Conservation (phyloP, 345 rosid species). For the rapeseed (Brassica napus) region Da-Ae NC_063444.1:41926501-41927000, state of each 20-base stretch:
- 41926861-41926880: slow-evolving; percentile 27
- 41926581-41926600: not conserved
- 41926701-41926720: slow-evolving; percentile 38
- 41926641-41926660: slow-evolving; percentile 60
- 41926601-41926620: slow-evolving; percentile 34
- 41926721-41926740: slow-evolving; percentile 47
- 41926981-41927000: slow-evolving; percentile 31
- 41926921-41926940: slow-evolving; percentile 17
- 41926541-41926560: slow-evolving; percentile 46
- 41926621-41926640: slow-evolving; percentile 63
- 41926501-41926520: slow-evolving; percentile 63
- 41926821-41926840: slow-evolving; percentile 31
- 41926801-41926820: slow-evolving; percentile 23
- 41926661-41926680: slow-evolving; percentile 75
- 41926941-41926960: slow-evolving; percentile 8
- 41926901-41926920: slow-evolving; percentile 29
- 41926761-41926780: slow-evolving; percentile 15
- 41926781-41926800: slow-evolving; percentile 17
- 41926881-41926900: slow-evolving; percentile 31
- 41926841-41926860: slow-evolving; percentile 25
- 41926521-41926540: slow-evolving; percentile 69
- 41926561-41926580: not conserved
- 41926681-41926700: slow-evolving; percentile 45
- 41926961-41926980: not conserved
- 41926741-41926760: slow-evolving; percentile 42